These are phyloP conservation scores for Musa beccarii DNA, from an alignment of 176 grass and related monocot genomes.

Conservation along the genomic window DNA sequence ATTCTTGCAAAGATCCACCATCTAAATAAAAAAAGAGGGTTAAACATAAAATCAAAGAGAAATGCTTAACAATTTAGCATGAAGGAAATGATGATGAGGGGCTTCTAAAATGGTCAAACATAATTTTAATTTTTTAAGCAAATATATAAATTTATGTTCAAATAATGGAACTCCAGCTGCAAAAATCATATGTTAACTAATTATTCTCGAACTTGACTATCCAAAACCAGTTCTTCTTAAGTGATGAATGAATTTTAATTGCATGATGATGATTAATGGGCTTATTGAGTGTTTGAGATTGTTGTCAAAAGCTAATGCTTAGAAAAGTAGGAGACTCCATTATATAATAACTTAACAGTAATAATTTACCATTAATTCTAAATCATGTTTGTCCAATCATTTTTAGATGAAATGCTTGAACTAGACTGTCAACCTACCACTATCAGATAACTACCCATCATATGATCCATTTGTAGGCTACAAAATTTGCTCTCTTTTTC, in stretches of 20 bases:
- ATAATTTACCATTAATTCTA: no score
- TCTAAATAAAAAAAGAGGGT: conserved; percentile 20
- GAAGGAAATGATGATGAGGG: neutral
- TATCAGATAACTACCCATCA: neutral
- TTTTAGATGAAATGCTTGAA: neutral
- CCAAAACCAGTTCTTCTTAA: neutral
- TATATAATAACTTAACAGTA: no score
- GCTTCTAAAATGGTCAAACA: neutral
- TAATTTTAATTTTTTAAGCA: no score
- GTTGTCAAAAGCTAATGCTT: no score
- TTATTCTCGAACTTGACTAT: neutral
- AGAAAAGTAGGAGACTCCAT: no score
- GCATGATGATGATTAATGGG: neutral
- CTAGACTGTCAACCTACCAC: neutral
- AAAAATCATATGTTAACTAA: neutral
- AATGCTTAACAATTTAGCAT: neutral
- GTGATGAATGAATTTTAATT: neutral
- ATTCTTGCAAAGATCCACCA: conserved; percentile 34
- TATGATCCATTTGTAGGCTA: neutral
- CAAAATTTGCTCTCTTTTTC: neutral
- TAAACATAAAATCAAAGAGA: neutral
- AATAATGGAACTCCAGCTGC: neutral
- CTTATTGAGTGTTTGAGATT: no score
- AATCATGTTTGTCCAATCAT: no score
- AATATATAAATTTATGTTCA: no score